Base-by-base conservation (phyloP, 2,329 filamentous ascomycete genomes). In the Aspergillus clavatus region DNA sequence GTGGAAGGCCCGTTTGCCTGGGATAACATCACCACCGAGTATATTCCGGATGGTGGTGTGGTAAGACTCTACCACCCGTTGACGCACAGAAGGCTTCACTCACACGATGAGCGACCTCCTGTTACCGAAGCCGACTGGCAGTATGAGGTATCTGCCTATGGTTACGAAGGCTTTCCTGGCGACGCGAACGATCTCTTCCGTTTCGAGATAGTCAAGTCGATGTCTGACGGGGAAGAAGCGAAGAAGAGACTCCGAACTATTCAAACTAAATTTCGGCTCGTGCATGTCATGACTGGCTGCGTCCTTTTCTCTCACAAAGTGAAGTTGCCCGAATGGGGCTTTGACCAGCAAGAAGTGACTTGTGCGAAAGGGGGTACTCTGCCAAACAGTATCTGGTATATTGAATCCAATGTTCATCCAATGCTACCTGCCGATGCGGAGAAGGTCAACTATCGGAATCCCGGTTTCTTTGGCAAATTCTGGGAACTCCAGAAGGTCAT, bases 271-370 rank as follows among this genome's bases (percentile, higher is more conserved):
- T 98, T 98, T 75, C 86, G 83, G 63, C 84, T 98, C 36, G 80
- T 97, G 26, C 93, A 98, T 64, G 73, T 95, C 65, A 97, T 98
- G 93, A 95, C 89, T 52, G 90, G 91, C 38, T 98, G 93, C 64
- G 87, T 85, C 10, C 78, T 98, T 19, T 98, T 98, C 76, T 97
- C 91, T 0, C 93, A 98, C 78, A 97, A 96, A 74, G 90, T 97
- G 66, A 98, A 98, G 75, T 83, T 98, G 47, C 93, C 93, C 3
- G 89, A 95, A 2, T 98, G 93, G 93, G 93, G 87, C 38, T 98
- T 86, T 42, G 93, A 97, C 68, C 93, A 98, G 69, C 93, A 98
- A 68, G 93, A 98, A 70, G 93, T 98, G n/a, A 97, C 91, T 16
- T 98, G 93, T 64, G 93, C 93, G 6, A 86, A 84, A 57, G 85